phyloP scores from a whole-genome alignment of 2,329 filamentous ascomycete species.

The Atkinsonella texensis region DNA sequence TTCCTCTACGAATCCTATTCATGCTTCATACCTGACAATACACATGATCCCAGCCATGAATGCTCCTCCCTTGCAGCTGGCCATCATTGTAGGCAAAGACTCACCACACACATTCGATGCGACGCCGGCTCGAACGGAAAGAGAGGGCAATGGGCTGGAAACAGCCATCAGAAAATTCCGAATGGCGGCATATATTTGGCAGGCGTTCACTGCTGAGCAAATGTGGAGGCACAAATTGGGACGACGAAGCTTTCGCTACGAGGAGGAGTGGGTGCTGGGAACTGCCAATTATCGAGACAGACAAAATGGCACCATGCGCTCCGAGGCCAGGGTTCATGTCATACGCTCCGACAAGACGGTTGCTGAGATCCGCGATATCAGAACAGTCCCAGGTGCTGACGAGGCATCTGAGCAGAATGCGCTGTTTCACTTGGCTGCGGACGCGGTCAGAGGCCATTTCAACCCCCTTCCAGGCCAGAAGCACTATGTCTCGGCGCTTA shows the following conservation, averaged over 20 bases:
- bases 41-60: conserved; percentile 75
- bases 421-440: conserved; percentile 63
- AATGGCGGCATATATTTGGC: conserved; percentile 94
- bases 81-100: conserved; percentile 77
- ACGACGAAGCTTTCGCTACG: conserved; percentile 75
- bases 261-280: conserved; percentile 88
- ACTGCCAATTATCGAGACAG: conserved; percentile 66
- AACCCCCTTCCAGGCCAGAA: conserved; percentile 63
- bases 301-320: conserved; percentile 62
- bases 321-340: conserved; percentile 81
- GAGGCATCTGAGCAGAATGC: conserved; percentile 58
- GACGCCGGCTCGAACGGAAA: conserved; percentile 59
- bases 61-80: conserved; percentile 76
- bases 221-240: conserved; percentile 87
- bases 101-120: conserved; percentile 79
- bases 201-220: conserved; percentile 92
- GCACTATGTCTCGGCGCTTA: conserved; percentile 75
- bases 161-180: conserved; percentile 80
- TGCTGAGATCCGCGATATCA: conserved; percentile 66
- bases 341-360: conserved; percentile 76
- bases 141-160: conserved; percentile 72
- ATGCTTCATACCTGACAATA: conserved; percentile 69
- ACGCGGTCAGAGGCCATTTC: conserved; percentile 71
- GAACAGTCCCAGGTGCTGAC: conserved; percentile 66
- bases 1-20: conserved; percentile 53